A percentile compares a stretch with the other conserved stretches of the same genome.
These are phyloP conservation scores for Xerophyta viscosa DNA, from an alignment of 106 monocot species.

Conservation along the genomic window DNA sequence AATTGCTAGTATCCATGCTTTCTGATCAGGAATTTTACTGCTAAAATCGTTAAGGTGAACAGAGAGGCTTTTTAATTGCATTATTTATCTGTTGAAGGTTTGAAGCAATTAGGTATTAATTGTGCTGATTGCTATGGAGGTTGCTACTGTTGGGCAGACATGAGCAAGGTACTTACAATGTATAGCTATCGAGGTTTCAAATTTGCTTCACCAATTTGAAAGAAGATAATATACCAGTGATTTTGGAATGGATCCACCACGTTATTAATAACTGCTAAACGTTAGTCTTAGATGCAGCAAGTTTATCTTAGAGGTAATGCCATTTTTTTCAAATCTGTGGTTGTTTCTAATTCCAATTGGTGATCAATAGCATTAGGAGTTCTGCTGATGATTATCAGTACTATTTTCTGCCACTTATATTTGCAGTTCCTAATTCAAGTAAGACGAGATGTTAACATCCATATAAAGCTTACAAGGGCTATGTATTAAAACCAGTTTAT, in stretches of 20 bases:
- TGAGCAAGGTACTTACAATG: slow-evolving; percentile 61
- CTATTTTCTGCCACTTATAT: too few relatives aligned
- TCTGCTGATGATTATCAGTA: too few relatives aligned
- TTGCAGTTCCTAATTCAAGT: too few relatives aligned
- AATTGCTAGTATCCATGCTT: slow-evolving; percentile 71
- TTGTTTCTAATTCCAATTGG: too few relatives aligned
- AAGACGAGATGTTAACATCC: too few relatives aligned
- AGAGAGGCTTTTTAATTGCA: slow-evolving; percentile 45
- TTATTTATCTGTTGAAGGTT: slow-evolving; percentile 49
- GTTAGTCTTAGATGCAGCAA: too few relatives aligned
- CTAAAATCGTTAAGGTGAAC: slow-evolving; percentile 36
- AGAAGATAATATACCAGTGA: slow-evolving; percentile 62
- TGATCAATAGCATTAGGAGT: too few relatives aligned
- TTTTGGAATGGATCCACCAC: slow-evolving; percentile 53
- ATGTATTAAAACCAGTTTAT: too few relatives aligned
- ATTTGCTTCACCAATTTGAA: slow-evolving; percentile 59
- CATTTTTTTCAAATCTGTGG: too few relatives aligned
- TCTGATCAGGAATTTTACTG: slow-evolving; percentile 52
- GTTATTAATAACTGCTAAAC: too few relatives aligned
- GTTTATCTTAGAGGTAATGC: too few relatives aligned
- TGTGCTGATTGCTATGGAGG: slow-evolving; percentile 63
- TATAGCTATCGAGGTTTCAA: slow-evolving; percentile 86
- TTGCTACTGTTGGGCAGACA: slow-evolving; percentile 91
- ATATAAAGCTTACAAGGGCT: too few relatives aligned
- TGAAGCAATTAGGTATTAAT: slow-evolving; percentile 65